Evolutionary conservation across 2,329 filamentous ascomycete genomes (phyloP).

Genomic region (Aureobasidium pullulans): DNA sequence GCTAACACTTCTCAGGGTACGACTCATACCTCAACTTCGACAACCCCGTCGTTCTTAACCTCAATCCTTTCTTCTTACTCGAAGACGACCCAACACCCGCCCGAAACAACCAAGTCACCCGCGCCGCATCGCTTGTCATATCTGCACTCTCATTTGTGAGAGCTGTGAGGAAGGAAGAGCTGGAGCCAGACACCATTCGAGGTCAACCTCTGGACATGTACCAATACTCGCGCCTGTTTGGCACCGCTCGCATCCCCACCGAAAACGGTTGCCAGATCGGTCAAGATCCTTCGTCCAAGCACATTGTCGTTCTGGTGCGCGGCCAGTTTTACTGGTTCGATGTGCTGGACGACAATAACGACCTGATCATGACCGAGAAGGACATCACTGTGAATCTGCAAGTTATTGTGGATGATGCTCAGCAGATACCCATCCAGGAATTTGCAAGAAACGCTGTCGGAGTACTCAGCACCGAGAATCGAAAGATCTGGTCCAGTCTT

Average conservation of each 20-base stretch:
- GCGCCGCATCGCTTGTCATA: constrained; percentile 83
- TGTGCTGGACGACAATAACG: constrained; percentile 86
- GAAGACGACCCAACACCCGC: constrained; percentile 97
- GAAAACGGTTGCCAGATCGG: constrained; percentile 93
- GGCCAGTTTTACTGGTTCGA: constrained; percentile 99
- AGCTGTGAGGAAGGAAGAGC: constrained; percentile 84
- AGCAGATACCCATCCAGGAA: constrained; percentile 82
- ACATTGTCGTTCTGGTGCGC: constrained; percentile 86
- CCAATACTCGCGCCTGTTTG: constrained; percentile 91
- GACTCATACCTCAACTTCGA: constrained; percentile 98
- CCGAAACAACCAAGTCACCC: constrained; percentile 90
- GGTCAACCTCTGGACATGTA: constrained; percentile 93
- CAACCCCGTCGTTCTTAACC: constrained; percentile 91
- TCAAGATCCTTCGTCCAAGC: constrained; percentile 86
- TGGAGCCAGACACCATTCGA: constrained; percentile 78
- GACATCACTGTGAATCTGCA: constrained; percentile 87
- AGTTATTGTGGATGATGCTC: constrained; percentile 84
- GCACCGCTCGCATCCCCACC: constrained; percentile 87
- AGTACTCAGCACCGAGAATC: constrained; percentile 90
- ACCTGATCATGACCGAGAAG: constrained; percentile 94
- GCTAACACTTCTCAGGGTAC: constrained; percentile 59
- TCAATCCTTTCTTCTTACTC: constrained; percentile 95
- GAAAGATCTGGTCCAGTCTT: constrained; percentile 89
- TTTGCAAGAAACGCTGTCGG: constrained; percentile 92
- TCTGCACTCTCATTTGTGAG: constrained; percentile 89